Evolutionary conservation across 768 basidiomycete species (phyloP).

Genomic region (Termitomyces sp.): DNA sequence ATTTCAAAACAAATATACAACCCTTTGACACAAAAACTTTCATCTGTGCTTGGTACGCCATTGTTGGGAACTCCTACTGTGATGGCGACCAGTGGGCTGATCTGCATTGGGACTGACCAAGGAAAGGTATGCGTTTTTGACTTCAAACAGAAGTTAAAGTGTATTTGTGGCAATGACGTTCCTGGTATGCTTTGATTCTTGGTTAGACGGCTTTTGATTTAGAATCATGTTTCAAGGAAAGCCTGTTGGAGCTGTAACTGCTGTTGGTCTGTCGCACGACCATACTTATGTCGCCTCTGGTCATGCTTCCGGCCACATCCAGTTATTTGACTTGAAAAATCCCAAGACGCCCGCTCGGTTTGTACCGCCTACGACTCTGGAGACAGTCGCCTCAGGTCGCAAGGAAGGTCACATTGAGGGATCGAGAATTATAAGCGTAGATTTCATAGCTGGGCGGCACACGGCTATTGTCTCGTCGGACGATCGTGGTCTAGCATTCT

Average conservation of each 20-base stretch:
- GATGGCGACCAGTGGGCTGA: slow-evolving; percentile 77
- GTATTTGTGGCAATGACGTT: slow-evolving; percentile 69
- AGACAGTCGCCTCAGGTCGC: slow-evolving; percentile 67
- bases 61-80: slow-evolving; percentile 69
- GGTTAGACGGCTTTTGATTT: slow-evolving; percentile 6
- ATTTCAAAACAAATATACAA: slow-evolving; percentile 56
- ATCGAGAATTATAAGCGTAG: slow-evolving; percentile 74
- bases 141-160: slow-evolving; percentile 81
- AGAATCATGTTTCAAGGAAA: slow-evolving; percentile 38
- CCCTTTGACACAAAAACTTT: slow-evolving; percentile 50
- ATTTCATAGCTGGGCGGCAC: slow-evolving; percentile 87
- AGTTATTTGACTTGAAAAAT: slow-evolving; percentile 76
- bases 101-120: slow-evolving; percentile 82
- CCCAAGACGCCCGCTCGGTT: slow-evolving; percentile 64
- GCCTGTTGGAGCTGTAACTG: slow-evolving; percentile 73
- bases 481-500: slow-evolving; percentile 88
- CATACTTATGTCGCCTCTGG: slow-evolving; percentile 91
- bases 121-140: slow-evolving; percentile 84
- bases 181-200: slow-evolving; percentile 41
- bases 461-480: slow-evolving; percentile 92
- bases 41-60: slow-evolving; percentile 55
- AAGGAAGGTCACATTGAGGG: slow-evolving; percentile 84
- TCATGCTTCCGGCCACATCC: slow-evolving; percentile 78
- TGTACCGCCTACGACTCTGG: slow-evolving; percentile 63
- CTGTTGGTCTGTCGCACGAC: slow-evolving; percentile 87